Evolutionary conservation across 768 basidiomycete genomes (phyloP).

Genomic region (Lactarius tabidus): DNA sequence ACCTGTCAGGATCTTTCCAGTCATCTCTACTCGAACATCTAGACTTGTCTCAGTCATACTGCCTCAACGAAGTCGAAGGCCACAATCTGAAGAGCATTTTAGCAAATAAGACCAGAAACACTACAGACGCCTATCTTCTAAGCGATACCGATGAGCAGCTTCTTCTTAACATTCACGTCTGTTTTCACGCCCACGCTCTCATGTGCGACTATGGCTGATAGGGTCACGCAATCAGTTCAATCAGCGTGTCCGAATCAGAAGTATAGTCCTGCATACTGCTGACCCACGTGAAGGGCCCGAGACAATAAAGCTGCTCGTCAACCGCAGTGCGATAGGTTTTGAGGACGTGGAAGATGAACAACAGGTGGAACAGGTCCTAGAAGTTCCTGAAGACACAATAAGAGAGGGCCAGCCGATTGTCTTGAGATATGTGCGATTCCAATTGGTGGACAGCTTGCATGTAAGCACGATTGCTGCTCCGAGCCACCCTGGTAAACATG

Average conservation of each 20-base stretch:
- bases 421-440: constrained; percentile 66
- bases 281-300: constrained; percentile 48
- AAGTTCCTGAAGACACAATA: constrained; percentile 48
- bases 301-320: constrained; percentile 57
- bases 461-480: constrained; percentile 38
- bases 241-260: constrained; percentile 60
- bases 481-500: background rate
- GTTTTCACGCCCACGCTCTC: constrained; percentile 28
- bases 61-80: constrained; percentile 58
- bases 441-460: constrained; percentile 60
- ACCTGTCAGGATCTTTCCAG: constrained; percentile 2
- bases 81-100: constrained; percentile 56
- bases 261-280: constrained; percentile 48
- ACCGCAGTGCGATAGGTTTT: constrained; percentile 58
- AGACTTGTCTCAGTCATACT: constrained; percentile 49
- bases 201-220: background rate
- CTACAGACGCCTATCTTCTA: constrained; percentile 44
- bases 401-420: constrained; percentile 45
- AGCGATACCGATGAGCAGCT: constrained; percentile 75
- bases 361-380: constrained; percentile 54
- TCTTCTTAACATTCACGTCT: constrained; percentile 60
- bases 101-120: constrained; percentile 42
- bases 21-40: constrained; percentile 21
- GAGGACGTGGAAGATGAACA: constrained; percentile 57
- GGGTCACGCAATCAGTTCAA: constrained; percentile 48